Evolutionary conservation across 768 basidiomycete genomes (phyloP), one percentile per base, ranked within the genome.

Genomic region (Podaxis sp.): DNA sequence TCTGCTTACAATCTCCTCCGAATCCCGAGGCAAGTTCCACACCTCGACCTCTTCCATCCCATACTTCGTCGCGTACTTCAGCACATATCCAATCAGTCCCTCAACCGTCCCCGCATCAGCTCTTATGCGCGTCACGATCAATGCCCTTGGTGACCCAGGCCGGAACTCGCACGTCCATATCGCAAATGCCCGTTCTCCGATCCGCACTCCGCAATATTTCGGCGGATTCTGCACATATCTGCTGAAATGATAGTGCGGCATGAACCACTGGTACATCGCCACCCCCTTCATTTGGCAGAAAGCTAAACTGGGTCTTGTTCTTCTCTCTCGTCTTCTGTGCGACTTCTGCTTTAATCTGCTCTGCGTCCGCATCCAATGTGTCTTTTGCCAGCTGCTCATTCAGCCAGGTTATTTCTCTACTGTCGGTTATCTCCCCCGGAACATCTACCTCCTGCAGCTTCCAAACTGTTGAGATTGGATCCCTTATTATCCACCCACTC

Each of bases 401-500:
- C 20, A 84, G 67, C 76, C 65, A 71, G 55, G 53, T 51, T 67
- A 69, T 71, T 24, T 64, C 52, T 7, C 41, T 15, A 54, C 62
- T 17, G 28, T 52, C 50, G n/a, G 15, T 41, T 8, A 15, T n/a
- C 11, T 49, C 28, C 15, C 51, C n/a, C 4, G 54, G 51, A 15
- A 36, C 51, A n/a, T 41, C 41, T 12, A 56, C 36, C 10, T 63
- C 62, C 12, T 60, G 40, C 33, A 77, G 68, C 3, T 72, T 62
- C 80, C 78, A 84, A 1, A 74, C 63, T 0, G 81, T 82, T 20
- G 75, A 77, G 6, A 68, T 40, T 1, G 75, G 68, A 11, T 72
- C 71, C 15, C 66, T 65, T 7, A 73, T 71, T 15, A 71, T 69
- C 84, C 84, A 86, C 12, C 84, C 84, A 51, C 69, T 65, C 12